Percentiles rank a stretch among this genome's conserved stretches.
Conservation (phyloP, 306 rosid species). For the Arachis hypogaea region DNA sequence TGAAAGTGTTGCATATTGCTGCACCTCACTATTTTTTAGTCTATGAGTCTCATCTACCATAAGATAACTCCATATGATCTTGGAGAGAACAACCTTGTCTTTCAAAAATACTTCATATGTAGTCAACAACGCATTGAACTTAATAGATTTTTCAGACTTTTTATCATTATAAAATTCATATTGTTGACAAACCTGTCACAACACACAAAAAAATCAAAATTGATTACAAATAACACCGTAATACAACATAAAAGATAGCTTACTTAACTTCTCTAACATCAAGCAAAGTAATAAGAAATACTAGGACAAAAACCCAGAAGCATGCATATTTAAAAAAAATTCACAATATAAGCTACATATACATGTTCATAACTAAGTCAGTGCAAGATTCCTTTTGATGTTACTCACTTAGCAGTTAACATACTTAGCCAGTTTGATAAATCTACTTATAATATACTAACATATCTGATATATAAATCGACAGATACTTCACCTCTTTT, state of each 20-base stretch:
- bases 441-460: constrained; percentile 15
- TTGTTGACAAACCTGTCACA: constrained; percentile 93
- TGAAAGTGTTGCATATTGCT: constrained; percentile 85
- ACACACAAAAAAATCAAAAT: neutral
- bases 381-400: neutral
- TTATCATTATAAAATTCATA: constrained; percentile 82
- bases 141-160: constrained; percentile 75
- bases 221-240: constrained; percentile 26
- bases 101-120: constrained; percentile 96
- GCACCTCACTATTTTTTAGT: constrained; percentile 98
- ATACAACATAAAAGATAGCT: neutral
- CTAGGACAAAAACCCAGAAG: neutral
- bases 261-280: neutral
- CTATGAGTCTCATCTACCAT: constrained; percentile 99
- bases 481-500: constrained; percentile 73
- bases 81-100: constrained; percentile 92
- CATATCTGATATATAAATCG: constrained; percentile 18
- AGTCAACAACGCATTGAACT: constrained; percentile 83
- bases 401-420: neutral
- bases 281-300: constrained; percentile 25
- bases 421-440: constrained; percentile 18
- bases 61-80: constrained; percentile 91
- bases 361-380: constrained; percentile 2
- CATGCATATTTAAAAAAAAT: neutral
- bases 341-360: neutral